Conservation (phyloP, 1,284 basidiomycete genomes). For the Apiotrichum mycotoxinovorans region DNA sequence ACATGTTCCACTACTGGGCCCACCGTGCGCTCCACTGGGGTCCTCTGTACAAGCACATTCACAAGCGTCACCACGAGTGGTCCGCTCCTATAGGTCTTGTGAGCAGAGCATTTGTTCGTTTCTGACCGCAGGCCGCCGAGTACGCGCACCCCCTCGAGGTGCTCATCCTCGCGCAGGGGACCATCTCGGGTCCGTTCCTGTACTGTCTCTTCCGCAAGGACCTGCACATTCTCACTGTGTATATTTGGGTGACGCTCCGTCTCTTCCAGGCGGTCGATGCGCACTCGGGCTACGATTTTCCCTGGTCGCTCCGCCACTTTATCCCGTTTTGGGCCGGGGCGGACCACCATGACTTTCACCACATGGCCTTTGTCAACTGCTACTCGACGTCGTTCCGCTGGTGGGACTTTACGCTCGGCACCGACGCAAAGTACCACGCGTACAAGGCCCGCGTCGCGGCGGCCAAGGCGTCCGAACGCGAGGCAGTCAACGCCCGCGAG, state of each 20-base stretch:
- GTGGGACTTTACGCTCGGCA: conserved; percentile 81
- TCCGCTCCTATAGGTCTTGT: conserved; percentile 90
- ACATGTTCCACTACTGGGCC: conserved; percentile 77
- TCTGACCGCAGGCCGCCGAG: conserved; percentile 66
- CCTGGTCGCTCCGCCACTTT: conserved; percentile 89
- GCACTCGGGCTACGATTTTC: conserved; percentile 96
- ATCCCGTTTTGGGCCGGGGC: conserved; percentile 97
- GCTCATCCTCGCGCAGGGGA: conserved; percentile 81
- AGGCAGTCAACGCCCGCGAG: conserved; percentile 52
- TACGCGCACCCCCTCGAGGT: conserved; percentile 94
- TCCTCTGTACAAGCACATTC: conserved; percentile 89
- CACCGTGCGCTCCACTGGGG: conserved; percentile 88
- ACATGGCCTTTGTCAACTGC: conserved; percentile 58
- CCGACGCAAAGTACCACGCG: conserved; percentile 72
- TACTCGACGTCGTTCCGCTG: conserved; percentile 87
- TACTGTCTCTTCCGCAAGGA: conserved; percentile 60
- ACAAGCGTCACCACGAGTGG: conserved; percentile 97
- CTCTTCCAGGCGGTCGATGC: conserved; percentile 97
- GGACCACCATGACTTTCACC: conserved; percentile 95
- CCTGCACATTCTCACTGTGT: conserved; percentile 77
- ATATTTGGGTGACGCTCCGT: conserved; percentile 83
- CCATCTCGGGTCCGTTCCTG: conserved; percentile 78
- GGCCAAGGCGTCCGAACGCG: conserved; percentile 54
- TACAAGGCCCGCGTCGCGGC: conserved; percentile 64
- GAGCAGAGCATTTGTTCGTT: background rate